These are phyloP conservation scores for Boechera retrofracta DNA, from an alignment of 345 rosid species.

Conservation along the genomic window DNA sequence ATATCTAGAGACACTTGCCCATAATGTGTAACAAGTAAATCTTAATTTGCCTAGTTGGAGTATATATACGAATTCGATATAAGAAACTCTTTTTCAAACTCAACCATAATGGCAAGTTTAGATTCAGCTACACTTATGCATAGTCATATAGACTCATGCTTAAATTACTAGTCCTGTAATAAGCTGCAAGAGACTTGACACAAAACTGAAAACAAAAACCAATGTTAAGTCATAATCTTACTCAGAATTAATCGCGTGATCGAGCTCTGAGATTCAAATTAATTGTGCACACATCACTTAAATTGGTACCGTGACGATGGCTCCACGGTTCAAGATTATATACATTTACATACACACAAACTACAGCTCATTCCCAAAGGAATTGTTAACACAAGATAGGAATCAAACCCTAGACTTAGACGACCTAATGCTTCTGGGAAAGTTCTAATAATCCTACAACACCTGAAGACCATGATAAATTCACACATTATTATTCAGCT, in stretches of 20 bases:
- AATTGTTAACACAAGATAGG: background rate
- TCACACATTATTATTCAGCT: background rate
- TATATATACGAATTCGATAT: slow-evolving; percentile 23
- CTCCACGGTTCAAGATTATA: too few species aligned
- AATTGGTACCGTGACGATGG: background rate
- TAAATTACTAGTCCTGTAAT: background rate
- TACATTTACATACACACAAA: slow-evolving; percentile 9
- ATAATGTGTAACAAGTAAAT: slow-evolving; percentile 30
- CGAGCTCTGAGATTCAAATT: background rate
- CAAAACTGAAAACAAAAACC: background rate
- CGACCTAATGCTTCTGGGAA: background rate
- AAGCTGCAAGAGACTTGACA: background rate
- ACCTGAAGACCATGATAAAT: slow-evolving; percentile 14
- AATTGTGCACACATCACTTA: background rate
- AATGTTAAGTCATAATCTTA: background rate
- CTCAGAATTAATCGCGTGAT: background rate
- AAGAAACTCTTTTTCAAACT: background rate
- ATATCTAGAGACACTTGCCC: slow-evolving; percentile 33
- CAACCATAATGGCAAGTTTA: background rate
- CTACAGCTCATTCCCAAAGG: slow-evolving; percentile 2
- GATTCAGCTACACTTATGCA: background rate
- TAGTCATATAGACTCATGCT: background rate
- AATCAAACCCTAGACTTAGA: background rate
- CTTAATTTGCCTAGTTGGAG: slow-evolving; percentile 25
- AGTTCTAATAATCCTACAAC: background rate